Conservation (phyloP, 2,329 filamentous ascomycete species). For the Lecanicillium sp. region DNA sequence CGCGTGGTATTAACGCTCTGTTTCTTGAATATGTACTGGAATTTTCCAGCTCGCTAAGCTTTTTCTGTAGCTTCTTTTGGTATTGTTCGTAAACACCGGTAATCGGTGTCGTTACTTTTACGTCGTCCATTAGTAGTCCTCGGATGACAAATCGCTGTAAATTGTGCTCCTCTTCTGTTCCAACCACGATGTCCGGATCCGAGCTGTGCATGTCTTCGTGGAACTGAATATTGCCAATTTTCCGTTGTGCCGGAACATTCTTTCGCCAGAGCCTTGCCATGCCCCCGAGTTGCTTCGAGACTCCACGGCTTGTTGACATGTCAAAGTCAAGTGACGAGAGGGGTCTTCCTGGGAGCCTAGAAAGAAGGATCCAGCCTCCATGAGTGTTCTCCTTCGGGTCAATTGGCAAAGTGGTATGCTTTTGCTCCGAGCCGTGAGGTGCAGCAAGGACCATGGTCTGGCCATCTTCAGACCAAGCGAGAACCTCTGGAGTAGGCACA, state of each 20-base stretch:
- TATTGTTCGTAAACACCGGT: conserved; percentile 9
- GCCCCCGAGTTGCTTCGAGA: conserved; percentile 12
- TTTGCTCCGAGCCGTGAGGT: neutral
- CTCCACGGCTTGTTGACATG: conserved; percentile 2
- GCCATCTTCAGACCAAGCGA: conserved; percentile 16
- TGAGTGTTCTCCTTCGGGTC: neutral
- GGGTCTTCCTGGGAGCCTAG: conserved; percentile 9
- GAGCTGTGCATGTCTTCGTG: neutral
- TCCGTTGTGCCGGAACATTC: conserved; percentile 10
- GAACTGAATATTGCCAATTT: conserved; percentile 12
- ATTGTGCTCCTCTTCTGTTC: neutral
- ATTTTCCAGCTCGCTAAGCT: conserved; percentile 4
- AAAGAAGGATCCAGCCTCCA: conserved; percentile 15
- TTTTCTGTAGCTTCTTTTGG: conserved; percentile 5
- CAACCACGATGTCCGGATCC: neutral
- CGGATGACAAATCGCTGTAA: conserved; percentile 2
- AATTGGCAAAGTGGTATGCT: neutral
- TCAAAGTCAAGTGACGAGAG: conserved; percentile 10
- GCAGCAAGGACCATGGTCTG: neutral
- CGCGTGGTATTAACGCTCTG: neutral
- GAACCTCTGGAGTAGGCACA: conserved; percentile 11
- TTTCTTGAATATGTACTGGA: conserved; percentile 4
- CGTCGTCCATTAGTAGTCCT: conserved; percentile 8
- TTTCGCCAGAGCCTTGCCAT: conserved; percentile 12
- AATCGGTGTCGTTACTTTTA: conserved; percentile 10